A percentile compares a stretch with the other conserved stretches of the same genome.
phyloP scores from a whole-genome alignment of 345 rosid species.

The Eucalyptus virginea region DNA sequence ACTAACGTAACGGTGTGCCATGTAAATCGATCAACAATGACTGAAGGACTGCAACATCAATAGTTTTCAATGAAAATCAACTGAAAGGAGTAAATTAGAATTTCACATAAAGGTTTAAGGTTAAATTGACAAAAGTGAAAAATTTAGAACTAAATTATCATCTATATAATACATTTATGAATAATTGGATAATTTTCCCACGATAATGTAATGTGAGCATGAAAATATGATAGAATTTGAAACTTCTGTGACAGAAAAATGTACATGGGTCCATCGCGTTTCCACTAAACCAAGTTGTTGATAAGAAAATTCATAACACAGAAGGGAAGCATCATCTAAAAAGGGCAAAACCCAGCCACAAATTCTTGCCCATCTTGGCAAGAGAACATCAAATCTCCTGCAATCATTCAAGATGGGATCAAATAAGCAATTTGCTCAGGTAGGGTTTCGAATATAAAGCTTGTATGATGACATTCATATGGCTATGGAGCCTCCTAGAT shows the following conservation, averaged over 20 bases:
- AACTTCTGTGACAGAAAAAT: not conserved
- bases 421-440: not conserved
- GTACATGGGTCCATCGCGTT: not conserved
- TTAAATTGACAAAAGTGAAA: not conserved
- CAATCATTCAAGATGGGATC: not conserved
- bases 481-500: not conserved
- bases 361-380: not conserved
- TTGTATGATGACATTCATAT: not conserved
- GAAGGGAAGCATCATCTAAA: not conserved
- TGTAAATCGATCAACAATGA: rapidly evolving
- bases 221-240: not conserved
- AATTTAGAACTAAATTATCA: not conserved
- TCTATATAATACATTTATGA: not conserved
- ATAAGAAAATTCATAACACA: not conserved
- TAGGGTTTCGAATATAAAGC: not conserved
- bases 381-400: not conserved
- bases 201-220: not conserved
- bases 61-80: rapidly evolving
- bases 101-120: rapidly evolving
- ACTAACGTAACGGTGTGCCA: rapidly evolving
- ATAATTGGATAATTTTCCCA: not conserved
- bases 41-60: rapidly evolving
- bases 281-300: not conserved
- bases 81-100: rapidly evolving
- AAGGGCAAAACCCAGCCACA: not conserved